Conservation (phyloP, 78 protist genomes). For the Speleostelium caveatum region DNA sequence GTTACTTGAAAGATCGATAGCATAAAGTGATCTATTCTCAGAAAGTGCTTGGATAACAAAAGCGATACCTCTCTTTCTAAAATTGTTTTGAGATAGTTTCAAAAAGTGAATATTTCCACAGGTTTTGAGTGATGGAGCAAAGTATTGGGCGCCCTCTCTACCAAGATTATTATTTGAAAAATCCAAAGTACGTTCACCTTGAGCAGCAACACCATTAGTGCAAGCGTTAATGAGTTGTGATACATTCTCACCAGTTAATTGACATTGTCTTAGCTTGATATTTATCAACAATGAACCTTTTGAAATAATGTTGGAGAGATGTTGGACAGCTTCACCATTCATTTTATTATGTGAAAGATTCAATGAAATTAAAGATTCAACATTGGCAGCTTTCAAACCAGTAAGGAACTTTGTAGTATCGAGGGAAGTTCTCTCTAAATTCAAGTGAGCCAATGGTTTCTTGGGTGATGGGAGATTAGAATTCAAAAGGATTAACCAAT, state of each 20-base stretch:
- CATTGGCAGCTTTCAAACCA: constrained; percentile 41
- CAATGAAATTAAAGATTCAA: constrained; percentile 2
- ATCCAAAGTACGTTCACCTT: constrained; percentile 2
- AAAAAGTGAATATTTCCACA: constrained; percentile 17
- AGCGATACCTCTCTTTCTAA: constrained; percentile 62
- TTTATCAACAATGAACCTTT: neutral
- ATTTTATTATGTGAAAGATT: constrained; percentile 38
- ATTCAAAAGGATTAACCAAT: constrained; percentile 25
- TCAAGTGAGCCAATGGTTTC: constrained; percentile 44
- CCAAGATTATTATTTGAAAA: constrained; percentile 34
- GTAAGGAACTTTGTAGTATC: constrained; percentile 23
- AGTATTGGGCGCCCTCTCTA: constrained; percentile 14
- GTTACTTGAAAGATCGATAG: constrained; percentile 45
- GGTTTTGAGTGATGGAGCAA: constrained; percentile 35
- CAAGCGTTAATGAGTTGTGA: constrained; percentile 19
- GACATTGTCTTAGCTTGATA: constrained; percentile 21
- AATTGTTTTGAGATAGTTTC: constrained; percentile 14
- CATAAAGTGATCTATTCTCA: constrained; percentile 33
- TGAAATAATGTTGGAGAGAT: constrained; percentile 12
- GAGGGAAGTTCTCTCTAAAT: constrained; percentile 33
- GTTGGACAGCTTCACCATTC: constrained; percentile 24
- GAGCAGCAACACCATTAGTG: constrained; percentile 1
- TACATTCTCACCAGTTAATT: constrained; percentile 50
- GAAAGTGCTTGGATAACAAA: constrained; percentile 41
- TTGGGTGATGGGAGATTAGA: constrained; percentile 24